Evolutionary conservation across 768 basidiomycete species (phyloP).

Genomic region (Hygrophorus pudorinus): DNA sequence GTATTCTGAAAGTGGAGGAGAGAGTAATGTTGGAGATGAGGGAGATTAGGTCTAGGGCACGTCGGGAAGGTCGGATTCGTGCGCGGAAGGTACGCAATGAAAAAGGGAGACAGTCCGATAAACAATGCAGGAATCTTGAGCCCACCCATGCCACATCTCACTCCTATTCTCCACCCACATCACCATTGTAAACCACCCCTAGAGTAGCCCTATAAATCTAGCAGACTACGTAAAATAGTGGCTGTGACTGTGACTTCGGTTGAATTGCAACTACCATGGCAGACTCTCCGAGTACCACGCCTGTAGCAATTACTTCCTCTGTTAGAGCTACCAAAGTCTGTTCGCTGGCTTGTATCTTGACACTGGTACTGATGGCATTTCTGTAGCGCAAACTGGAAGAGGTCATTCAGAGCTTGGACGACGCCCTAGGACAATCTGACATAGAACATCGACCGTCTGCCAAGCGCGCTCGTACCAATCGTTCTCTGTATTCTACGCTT

Average conservation of each 20-base stretch:
- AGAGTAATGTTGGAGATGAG: conserved; percentile 17
- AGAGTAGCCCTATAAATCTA: too few relatives aligned
- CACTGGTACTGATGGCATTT: background rate
- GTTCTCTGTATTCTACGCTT: conserved; percentile 67
- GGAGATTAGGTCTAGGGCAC: conserved; percentile 13
- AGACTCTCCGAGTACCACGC: too few relatives aligned
- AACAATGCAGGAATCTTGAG: too few relatives aligned
- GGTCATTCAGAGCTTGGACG: conserved; percentile 64
- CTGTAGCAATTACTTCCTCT: conserved; percentile 3
- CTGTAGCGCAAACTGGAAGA: conserved; percentile 72
- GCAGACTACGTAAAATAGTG: too few relatives aligned
- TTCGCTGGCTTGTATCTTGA: background rate
- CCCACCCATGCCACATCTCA: too few relatives aligned
- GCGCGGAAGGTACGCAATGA: conserved; percentile 24
- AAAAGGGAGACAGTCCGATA: background rate
- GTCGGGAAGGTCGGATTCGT: conserved; percentile 12
- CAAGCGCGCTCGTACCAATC: conserved; percentile 40
- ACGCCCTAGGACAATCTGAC: conserved; percentile 38
- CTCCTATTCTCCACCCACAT: too few relatives aligned
- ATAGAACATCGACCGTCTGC: conserved; percentile 33
- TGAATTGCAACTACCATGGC: background rate
- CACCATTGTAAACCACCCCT: too few relatives aligned
- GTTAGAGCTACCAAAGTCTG: conserved; percentile 36
- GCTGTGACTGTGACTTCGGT: too few relatives aligned
- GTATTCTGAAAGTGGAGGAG: conserved; percentile 42